These are phyloP conservation scores for Podospora pseudocomata DNA, from an alignment of 495 filamentous ascomycete species.

Conservation along the genomic window DNA sequence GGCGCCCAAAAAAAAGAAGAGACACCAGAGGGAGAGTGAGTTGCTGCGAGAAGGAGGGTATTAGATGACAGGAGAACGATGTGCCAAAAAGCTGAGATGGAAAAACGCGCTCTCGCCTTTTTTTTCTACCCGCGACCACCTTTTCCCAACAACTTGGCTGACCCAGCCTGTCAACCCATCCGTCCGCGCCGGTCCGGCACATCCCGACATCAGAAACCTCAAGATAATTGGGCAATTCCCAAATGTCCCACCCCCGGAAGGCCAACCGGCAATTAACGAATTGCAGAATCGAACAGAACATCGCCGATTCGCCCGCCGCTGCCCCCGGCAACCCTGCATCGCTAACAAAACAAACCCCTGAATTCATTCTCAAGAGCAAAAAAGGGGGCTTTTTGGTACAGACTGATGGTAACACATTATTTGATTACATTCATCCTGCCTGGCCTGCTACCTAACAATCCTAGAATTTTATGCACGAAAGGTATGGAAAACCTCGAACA, in stretches of 20 bases:
- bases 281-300: conserved; percentile 1
- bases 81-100: conserved; percentile 6
- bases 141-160: conserved; percentile 18
- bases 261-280: neutral
- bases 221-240: neutral
- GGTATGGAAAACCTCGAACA: neutral
- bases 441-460: neutral
- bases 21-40: neutral
- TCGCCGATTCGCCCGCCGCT: conserved; percentile 6
- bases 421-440: neutral
- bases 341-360: conserved; percentile 6
- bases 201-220: conserved; percentile 14
- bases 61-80: neutral
- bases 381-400: neutral
- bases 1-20: neutral
- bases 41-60: neutral
- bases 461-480: neutral
- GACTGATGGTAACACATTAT: neutral
- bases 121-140: neutral
- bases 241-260: neutral
- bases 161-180: conserved; percentile 2
- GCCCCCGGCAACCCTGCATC: conserved; percentile 1
- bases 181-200: conserved; percentile 17
- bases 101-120: conserved; percentile 1
- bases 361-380: neutral